These are phyloP conservation scores for Apodospora peruviana DNA, from an alignment of 495 filamentous ascomycete species.

Conservation along the genomic window DNA sequence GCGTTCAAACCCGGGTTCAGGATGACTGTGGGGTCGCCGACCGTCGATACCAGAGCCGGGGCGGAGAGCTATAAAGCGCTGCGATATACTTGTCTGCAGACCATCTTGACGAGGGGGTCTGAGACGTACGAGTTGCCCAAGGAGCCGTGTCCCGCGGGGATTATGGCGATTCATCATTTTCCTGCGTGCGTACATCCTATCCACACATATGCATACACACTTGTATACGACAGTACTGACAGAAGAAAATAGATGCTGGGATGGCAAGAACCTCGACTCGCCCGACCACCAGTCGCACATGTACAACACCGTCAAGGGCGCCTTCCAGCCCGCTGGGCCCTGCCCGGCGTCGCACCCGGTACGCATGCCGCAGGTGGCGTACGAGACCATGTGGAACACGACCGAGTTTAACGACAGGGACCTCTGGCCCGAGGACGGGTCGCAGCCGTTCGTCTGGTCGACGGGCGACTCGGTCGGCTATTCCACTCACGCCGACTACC, in stretches of 20 bases:
- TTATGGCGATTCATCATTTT: slow-evolving; percentile 45
- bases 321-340: slow-evolving; percentile 28
- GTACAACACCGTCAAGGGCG: slow-evolving; percentile 30
- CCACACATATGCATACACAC: background rate
- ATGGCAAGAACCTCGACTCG: slow-evolving; percentile 49
- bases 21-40: slow-evolving; percentile 43
- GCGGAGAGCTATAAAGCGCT: slow-evolving; percentile 30
- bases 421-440: slow-evolving; percentile 38
- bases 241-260: slow-evolving; percentile 32
- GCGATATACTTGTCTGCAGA: slow-evolving; percentile 36
- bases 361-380: slow-evolving; percentile 37
- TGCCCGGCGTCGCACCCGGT: slow-evolving; percentile 42
- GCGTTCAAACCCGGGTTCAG: slow-evolving; percentile 42
- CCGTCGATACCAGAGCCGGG: too few relatives aligned
- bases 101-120: slow-evolving; percentile 22
- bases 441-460: slow-evolving; percentile 36
- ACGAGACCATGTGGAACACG: slow-evolving; percentile 43
- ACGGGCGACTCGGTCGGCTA: slow-evolving; percentile 11
- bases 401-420: slow-evolving; percentile 32
- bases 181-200: slow-evolving; percentile 18
- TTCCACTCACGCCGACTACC: slow-evolving; percentile 12
- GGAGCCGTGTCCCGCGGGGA: slow-evolving; percentile 34
- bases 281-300: slow-evolving; percentile 47
- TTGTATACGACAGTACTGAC: background rate
- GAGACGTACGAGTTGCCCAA: slow-evolving; percentile 38